phyloP scores from a whole-genome alignment of 768 basidiomycete species.

The Podaxis sp. region DNA sequence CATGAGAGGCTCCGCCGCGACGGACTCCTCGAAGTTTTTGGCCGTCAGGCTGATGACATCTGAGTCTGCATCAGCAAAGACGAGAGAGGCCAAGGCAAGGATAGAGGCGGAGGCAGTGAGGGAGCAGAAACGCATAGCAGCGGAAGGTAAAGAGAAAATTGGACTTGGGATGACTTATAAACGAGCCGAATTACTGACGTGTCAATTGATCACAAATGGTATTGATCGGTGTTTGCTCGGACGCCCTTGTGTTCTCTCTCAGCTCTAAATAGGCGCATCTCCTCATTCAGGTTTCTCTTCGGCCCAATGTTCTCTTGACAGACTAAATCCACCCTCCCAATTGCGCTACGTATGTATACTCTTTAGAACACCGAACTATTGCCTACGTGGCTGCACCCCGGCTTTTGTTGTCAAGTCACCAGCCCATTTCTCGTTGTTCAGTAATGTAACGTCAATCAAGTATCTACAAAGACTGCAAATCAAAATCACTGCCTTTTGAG shows the following conservation, averaged over 20 bases:
- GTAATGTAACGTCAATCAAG: background rate
- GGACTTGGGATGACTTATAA: conserved; percentile 13
- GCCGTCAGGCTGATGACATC: conserved; percentile 82
- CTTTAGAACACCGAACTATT: background rate
- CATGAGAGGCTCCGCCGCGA: conserved; percentile 66
- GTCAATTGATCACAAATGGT: conserved; percentile 29
- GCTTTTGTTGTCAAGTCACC: background rate
- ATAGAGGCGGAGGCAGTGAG: conserved; percentile 49
- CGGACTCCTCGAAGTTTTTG: conserved; percentile 60
- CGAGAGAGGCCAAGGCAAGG: conserved; percentile 46
- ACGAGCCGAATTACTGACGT: conserved; percentile 38
- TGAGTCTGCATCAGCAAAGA: conserved; percentile 54
- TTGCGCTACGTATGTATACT: background rate
- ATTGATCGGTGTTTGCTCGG: conserved; percentile 1
- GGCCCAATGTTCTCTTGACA: background rate
- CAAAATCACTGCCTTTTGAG: conserved; percentile 67
- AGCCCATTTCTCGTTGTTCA: background rate
- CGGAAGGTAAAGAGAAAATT: conserved; percentile 20
- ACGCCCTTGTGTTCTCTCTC: background rate
- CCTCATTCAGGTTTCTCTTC: background rate
- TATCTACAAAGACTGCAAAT: conserved; percentile 36
- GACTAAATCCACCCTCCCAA: background rate
- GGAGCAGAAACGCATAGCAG: conserved; percentile 63
- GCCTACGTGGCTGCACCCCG: conserved; percentile 7
- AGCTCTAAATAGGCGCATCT: background rate